Conservation (phyloP, 371 early-diverging fungal genomes). For the Entomophthora muscae region DNA sequence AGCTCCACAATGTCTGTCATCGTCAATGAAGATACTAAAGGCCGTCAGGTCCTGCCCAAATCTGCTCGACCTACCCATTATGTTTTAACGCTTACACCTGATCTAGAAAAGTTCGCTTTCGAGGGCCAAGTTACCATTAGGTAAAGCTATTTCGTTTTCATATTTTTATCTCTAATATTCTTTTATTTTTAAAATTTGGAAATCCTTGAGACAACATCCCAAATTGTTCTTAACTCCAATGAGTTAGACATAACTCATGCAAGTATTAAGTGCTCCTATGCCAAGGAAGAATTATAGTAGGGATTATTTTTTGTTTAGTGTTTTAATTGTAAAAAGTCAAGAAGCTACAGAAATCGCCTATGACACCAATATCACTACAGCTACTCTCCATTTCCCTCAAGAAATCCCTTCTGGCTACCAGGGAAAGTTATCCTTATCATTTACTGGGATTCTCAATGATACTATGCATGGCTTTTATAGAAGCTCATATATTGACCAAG, state of each 20-base stretch:
- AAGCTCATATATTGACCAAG: constrained; percentile 35
- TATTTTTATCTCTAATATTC: constrained; percentile 1
- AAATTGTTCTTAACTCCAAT: constrained; percentile 39
- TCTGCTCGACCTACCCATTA: constrained; percentile 58
- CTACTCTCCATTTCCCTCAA: constrained; percentile 8
- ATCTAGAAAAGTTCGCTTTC: constrained; percentile 43
- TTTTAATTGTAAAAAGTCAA: too few species aligned
- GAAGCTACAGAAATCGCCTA: too few species aligned
- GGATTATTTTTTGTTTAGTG: too few species aligned
- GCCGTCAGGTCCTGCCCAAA: constrained; percentile 43
- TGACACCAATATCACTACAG: background rate
- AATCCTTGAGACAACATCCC: constrained; percentile 28
- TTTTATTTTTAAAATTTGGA: constrained; percentile 22
- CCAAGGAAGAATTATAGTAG: too few species aligned
- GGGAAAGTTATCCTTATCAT: constrained; percentile 32
- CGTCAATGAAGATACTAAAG: too few species aligned
- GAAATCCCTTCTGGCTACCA: constrained; percentile 24
- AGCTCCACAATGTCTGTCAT: too few species aligned
- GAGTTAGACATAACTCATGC: too few species aligned
- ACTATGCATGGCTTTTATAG: constrained; percentile 78
- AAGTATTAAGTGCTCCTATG: too few species aligned
- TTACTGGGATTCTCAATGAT: constrained; percentile 55
- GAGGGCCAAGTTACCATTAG: constrained; percentile 27
- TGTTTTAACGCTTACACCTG: constrained; percentile 41
- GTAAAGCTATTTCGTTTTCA: constrained; percentile 10